phyloP scores from a whole-genome alignment of 2,329 filamentous ascomycete species.

The Trichoderma breve region DNA sequence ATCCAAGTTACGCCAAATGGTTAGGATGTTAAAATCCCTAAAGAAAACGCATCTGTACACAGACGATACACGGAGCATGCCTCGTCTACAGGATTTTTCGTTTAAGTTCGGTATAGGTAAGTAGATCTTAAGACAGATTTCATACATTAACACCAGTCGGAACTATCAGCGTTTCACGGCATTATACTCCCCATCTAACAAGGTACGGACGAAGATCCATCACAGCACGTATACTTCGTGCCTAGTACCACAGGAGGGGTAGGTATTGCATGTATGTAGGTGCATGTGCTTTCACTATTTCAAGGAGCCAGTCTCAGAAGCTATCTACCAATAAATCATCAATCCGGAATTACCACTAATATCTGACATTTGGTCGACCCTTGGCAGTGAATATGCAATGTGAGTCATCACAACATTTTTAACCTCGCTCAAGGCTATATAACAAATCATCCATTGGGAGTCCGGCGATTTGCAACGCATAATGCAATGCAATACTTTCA shows the following conservation, averaged over 20 bases:
- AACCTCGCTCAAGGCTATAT: background rate
- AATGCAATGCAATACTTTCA: background rate
- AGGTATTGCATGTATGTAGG: background rate
- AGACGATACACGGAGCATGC: background rate
- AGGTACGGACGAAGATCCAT: background rate
- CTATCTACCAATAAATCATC: background rate
- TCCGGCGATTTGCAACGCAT: too few relatives aligned
- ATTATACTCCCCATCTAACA: background rate
- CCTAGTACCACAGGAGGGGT: background rate
- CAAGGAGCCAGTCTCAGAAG: background rate
- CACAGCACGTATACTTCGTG: background rate
- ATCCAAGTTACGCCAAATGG: background rate
- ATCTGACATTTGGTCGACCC: too few relatives aligned
- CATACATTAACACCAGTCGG: background rate
- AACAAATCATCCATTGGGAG: too few relatives aligned
- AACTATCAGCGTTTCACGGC: background rate
- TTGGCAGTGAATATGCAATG: too few relatives aligned
- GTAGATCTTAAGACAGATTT: background rate
- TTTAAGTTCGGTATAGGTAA: background rate
- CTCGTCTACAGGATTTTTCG: fast-evolving
- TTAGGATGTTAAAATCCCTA: background rate
- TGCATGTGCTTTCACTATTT: background rate
- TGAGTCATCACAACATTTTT: background rate
- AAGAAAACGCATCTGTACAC: background rate
- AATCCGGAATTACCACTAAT: too few relatives aligned